Percentiles rank a stretch among this genome's conserved stretches.
Conservation (phyloP, 805 yeast genomes). For the Candida sanyiensis region DNA sequence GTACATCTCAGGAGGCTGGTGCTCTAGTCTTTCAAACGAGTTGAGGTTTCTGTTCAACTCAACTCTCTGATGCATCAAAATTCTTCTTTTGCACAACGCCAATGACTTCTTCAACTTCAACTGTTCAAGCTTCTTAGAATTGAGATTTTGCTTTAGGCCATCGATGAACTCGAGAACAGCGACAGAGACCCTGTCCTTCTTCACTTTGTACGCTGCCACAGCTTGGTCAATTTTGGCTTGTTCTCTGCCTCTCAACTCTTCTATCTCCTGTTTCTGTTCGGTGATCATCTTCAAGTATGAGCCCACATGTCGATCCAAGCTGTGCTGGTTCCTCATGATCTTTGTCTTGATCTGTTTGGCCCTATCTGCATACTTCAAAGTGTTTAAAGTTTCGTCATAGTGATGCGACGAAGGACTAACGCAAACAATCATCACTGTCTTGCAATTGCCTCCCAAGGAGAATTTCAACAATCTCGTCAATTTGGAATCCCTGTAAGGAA, state of each 20-base stretch:
- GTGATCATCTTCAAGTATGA: constrained; percentile 79
- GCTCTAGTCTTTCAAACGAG: constrained; percentile 19
- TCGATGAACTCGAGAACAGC: constrained; percentile 38
- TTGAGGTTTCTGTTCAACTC: constrained; percentile 29
- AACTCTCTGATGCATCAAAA: constrained; percentile 37
- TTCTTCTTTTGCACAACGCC: constrained; percentile 33
- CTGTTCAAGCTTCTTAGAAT: constrained; percentile 39
- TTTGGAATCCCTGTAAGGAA: constrained; percentile 90
- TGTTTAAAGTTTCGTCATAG: constrained; percentile 89
- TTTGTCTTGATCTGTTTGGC: constrained; percentile 90
- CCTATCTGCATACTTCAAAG: constrained; percentile 84
- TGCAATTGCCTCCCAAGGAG: constrained; percentile 90
- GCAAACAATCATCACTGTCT: constrained; percentile 94
- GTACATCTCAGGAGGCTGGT: constrained; percentile 23
- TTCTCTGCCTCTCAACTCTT: constrained; percentile 56
- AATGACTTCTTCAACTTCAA: constrained; percentile 36
- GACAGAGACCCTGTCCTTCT: constrained; percentile 35
- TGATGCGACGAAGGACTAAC: constrained; percentile 81
- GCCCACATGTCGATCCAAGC: constrained; percentile 76
- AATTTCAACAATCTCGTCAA: constrained; percentile 81
- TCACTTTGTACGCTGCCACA: constrained; percentile 29
- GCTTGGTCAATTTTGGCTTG: constrained; percentile 34
- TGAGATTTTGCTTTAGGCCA: constrained; percentile 35
- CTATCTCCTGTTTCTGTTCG: constrained; percentile 72
- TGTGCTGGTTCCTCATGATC: constrained; percentile 64